phyloP scores from a whole-genome alignment of 495 filamentous ascomycete genomes.

The Penicillium ucsense region DNA sequence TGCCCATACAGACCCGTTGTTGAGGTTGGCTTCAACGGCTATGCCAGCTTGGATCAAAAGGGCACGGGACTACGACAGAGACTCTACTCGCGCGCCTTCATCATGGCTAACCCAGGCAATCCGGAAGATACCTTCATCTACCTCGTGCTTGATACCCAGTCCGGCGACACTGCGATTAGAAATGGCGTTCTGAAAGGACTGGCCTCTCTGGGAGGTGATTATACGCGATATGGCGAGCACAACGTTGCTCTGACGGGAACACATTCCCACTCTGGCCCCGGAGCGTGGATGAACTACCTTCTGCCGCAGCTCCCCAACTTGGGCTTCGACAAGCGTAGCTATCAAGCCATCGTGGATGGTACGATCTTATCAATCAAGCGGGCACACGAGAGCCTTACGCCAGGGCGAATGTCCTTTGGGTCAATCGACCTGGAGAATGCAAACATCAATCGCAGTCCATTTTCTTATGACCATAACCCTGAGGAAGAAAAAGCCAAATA shows the following conservation, averaged over 20 bases:
- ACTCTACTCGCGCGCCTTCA: conserved; percentile 84
- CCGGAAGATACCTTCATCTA: conserved; percentile 75
- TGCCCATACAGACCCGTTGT: conserved; percentile 55
- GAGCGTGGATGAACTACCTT: conserved; percentile 92
- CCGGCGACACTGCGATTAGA: conserved; percentile 83
- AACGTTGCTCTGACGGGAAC: conserved; percentile 91
- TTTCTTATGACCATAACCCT: conserved; percentile 85
- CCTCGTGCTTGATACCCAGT: conserved; percentile 76
- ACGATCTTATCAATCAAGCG: conserved; percentile 69
- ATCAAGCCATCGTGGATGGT: conserved; percentile 83
- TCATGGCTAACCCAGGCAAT: conserved; percentile 59
- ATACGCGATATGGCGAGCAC: conserved; percentile 63
- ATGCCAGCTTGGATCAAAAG: conserved; percentile 77
- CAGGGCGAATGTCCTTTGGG: conserved; percentile 64
- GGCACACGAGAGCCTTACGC: conserved; percentile 66
- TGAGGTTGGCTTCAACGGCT: conserved; percentile 86
- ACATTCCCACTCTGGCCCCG: conserved; percentile 88
- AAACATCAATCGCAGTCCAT: conserved; percentile 86
- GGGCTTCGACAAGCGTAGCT: conserved; percentile 84
- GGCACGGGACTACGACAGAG: conserved; percentile 84
- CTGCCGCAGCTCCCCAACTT: conserved; percentile 87
- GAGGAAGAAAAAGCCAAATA: conserved; percentile 67
- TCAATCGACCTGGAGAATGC: conserved; percentile 67
- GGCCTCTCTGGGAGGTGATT: conserved; percentile 53
- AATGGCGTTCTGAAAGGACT: conserved; percentile 76